phyloP scores from a whole-genome alignment of 2,329 filamentous ascomycete species.

The Daldinia sp. region DNA sequence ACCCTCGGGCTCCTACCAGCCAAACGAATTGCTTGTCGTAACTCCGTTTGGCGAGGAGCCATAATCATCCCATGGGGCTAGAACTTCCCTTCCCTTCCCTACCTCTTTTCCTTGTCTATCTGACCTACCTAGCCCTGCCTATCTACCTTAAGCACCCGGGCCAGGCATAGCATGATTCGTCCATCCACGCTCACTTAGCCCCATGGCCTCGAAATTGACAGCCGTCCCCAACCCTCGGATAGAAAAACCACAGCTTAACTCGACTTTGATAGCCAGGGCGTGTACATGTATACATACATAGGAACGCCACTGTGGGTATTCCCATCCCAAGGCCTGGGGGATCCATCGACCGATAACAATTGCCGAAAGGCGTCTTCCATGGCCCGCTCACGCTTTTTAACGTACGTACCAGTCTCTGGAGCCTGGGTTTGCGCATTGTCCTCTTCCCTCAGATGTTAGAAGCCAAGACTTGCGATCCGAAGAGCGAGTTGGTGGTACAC shows the following conservation, averaged over 20 bases:
- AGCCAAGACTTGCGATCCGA: slow-evolving; percentile 5
- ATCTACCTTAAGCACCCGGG: too few species aligned
- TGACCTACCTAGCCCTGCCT: background rate
- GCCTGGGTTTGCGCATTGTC: slow-evolving; percentile 8
- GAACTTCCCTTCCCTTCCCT: background rate
- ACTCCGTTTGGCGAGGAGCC: background rate
- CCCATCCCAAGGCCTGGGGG: background rate
- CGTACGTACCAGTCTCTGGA: background rate
- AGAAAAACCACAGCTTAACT: background rate
- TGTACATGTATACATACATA: background rate
- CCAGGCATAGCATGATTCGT: slow-evolving; percentile 7
- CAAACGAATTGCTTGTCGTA: slow-evolving; percentile 2
- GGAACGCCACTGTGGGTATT: background rate
- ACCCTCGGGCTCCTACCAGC: slow-evolving; percentile 3
- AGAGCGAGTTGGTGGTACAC: background rate
- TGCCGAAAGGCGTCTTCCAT: slow-evolving; percentile 11
- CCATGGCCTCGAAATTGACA: background rate
- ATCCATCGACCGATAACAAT: background rate
- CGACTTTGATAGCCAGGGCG: background rate
- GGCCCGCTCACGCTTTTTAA: background rate
- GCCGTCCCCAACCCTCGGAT: background rate
- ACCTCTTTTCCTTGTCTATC: background rate
- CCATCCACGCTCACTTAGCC: background rate
- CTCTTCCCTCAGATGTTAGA: background rate
- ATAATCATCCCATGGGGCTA: slow-evolving; percentile 15